These are phyloP conservation scores for Aspergillus sp. DNA, from an alignment of 2,329 filamentous ascomycete genomes.

Conservation along the genomic window DNA sequence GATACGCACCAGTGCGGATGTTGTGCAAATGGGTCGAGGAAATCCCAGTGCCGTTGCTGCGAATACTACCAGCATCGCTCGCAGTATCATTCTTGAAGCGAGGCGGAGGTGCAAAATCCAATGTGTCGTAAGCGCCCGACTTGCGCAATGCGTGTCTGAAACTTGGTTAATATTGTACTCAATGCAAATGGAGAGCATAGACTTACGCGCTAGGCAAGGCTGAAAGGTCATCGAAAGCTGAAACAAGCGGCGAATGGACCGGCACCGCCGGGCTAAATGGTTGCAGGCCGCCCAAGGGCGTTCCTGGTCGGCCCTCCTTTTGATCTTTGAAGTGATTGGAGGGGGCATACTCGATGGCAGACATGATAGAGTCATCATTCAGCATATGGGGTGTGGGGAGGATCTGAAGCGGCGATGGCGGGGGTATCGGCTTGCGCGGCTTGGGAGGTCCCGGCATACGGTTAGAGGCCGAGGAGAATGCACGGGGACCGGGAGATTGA, in stretches of 20 bases:
- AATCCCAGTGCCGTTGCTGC: slow-evolving; percentile 76
- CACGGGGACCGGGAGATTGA: slow-evolving; percentile 54
- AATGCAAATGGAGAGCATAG: slow-evolving; percentile 2
- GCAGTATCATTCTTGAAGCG: slow-evolving; percentile 49
- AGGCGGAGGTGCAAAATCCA: slow-evolving; percentile 54
- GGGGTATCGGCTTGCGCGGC: slow-evolving; percentile 65
- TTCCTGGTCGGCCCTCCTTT: slow-evolving; percentile 66
- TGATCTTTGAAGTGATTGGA: slow-evolving; percentile 68
- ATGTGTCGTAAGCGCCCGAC: slow-evolving; percentile 50
- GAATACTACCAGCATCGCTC: slow-evolving; percentile 53
- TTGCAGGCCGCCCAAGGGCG: slow-evolving; percentile 58
- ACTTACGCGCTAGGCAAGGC: slow-evolving; percentile 89
- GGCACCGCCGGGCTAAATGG: slow-evolving; percentile 76
- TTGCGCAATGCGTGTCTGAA: slow-evolving; percentile 51
- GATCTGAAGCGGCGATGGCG: slow-evolving; percentile 71
- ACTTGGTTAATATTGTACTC: slow-evolving; percentile 20
- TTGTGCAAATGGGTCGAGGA: slow-evolving; percentile 69
- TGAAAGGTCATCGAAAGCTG: slow-evolving; percentile 82
- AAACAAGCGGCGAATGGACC: slow-evolving; percentile 75
- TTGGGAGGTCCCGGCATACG: slow-evolving; percentile 45
- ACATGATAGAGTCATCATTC: slow-evolving; percentile 75
- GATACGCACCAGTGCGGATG: slow-evolving; percentile 80
- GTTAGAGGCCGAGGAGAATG: slow-evolving; percentile 65
- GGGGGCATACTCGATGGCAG: slow-evolving; percentile 82
- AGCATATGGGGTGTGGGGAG: slow-evolving; percentile 85